These are phyloP conservation scores for Iris pallida DNA, from an alignment of 116 monocot genomes.

Conservation along the genomic window DNA sequence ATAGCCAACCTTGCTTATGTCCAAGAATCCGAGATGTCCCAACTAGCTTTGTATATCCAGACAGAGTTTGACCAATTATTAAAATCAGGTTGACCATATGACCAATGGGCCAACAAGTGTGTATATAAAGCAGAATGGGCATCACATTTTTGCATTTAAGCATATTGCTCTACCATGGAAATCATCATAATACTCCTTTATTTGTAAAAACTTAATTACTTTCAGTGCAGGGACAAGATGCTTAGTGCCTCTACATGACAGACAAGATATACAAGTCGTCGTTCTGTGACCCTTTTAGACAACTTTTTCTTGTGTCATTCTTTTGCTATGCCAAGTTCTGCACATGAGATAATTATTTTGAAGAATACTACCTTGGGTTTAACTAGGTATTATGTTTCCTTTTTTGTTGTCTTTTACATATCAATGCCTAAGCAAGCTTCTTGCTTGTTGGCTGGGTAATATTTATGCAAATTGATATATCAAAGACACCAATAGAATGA, in stretches of 20 bases:
- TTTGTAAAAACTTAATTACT: too few relatives aligned
- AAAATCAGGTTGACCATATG: too few relatives aligned
- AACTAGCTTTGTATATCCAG: too few relatives aligned
- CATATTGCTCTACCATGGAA: too few relatives aligned
- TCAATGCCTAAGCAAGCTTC: not conserved
- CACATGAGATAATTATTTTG: conserved; percentile 30
- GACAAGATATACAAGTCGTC: conserved; percentile 25
- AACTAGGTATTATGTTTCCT: conserved; percentile 36
- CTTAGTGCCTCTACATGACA: conserved; percentile 33
- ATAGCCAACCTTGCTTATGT: too few relatives aligned
- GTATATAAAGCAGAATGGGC: too few relatives aligned
- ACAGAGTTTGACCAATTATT: too few relatives aligned
- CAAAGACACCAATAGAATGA: too few relatives aligned
- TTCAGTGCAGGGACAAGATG: conserved; percentile 38
- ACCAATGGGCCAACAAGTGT: too few relatives aligned
- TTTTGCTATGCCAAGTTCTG: conserved; percentile 28
- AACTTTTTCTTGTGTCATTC: conserved; percentile 28
- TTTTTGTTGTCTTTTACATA: not conserved
- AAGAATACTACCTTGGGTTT: conserved; percentile 42
- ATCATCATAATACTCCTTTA: too few relatives aligned
- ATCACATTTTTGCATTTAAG: too few relatives aligned
- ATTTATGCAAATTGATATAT: not conserved
- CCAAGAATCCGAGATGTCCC: too few relatives aligned
- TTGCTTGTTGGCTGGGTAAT: not conserved
- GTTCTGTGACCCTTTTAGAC: conserved; percentile 8